A percentile compares a stretch with the other conserved stretches of the same genome.
Evolutionary conservation across 1,284 basidiomycete genomes (phyloP).

Genomic region (Sanghuangporus sanghuang): DNA sequence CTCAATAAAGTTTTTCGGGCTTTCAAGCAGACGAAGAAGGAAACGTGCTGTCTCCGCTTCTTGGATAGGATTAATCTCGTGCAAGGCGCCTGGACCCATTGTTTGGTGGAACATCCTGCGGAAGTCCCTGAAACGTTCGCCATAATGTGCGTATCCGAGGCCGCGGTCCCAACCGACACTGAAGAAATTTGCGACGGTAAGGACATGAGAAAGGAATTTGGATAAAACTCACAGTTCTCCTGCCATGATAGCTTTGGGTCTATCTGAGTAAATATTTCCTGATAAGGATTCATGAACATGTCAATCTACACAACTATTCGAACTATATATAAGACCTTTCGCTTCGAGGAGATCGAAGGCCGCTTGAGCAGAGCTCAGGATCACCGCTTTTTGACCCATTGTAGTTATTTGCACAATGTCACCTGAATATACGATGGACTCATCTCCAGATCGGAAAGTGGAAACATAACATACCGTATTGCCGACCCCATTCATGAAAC

Average conservation of each 20-base stretch:
- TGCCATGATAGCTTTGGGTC: slow-evolving; percentile 35
- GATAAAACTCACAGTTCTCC: slow-evolving; percentile 34
- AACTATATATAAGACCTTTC: slow-evolving; percentile 4
- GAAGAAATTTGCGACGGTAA: not conserved
- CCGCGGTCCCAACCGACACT: slow-evolving; percentile 40
- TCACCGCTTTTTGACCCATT: slow-evolving; percentile 24
- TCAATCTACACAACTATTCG: not conserved
- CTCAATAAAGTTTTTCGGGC: slow-evolving; percentile 28
- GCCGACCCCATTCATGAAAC: slow-evolving; percentile 14
- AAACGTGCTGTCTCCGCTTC: slow-evolving; percentile 28
- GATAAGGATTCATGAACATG: not conserved
- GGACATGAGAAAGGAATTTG: not conserved
- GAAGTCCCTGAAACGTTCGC: slow-evolving; percentile 35
- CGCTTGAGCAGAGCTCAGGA: slow-evolving; percentile 27
- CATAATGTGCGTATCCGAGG: slow-evolving; percentile 31
- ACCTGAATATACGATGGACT: not conserved
- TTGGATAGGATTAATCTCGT: slow-evolving; percentile 26
- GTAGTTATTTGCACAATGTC: slow-evolving; percentile 8
- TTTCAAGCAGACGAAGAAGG: slow-evolving; percentile 29
- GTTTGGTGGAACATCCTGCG: slow-evolving; percentile 35
- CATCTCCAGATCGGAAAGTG: not conserved
- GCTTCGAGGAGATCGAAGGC: slow-evolving; percentile 26
- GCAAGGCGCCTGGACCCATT: slow-evolving; percentile 33
- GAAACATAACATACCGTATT: not conserved
- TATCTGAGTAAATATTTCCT: slow-evolving; percentile 37